Evolutionary conservation across 345 rosid species (phyloP).

Genomic region (Crucihimalaya himalaica): DNA sequence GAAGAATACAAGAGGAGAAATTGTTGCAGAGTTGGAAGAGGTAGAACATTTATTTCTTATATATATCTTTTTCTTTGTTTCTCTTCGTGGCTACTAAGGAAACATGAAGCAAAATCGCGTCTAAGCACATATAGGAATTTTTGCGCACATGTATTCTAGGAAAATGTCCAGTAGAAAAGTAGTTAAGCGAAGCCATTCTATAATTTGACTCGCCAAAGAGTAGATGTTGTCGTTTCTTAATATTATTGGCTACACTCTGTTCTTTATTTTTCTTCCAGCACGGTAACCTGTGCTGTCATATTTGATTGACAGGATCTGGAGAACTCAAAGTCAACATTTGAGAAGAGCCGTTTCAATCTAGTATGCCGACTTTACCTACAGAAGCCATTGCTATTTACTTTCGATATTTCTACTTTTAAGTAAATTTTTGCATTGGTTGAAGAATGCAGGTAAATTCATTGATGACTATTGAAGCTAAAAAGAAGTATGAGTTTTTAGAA

Average conservation of each 20-base stretch:
- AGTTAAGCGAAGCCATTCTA: neutral
- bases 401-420: conserved; percentile 29
- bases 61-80: neutral
- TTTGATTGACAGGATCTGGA: conserved; percentile 63
- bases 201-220: neutral
- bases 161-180: neutral
- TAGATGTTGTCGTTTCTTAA: neutral
- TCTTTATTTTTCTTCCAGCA: neutral
- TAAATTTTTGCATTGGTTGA: conserved; percentile 47
- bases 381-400: conserved; percentile 8
- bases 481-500: conserved; percentile 93
- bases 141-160: neutral
- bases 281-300: conserved; percentile 17
- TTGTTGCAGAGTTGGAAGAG: conserved; percentile 88
- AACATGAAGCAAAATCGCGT: neutral
- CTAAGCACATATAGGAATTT: neutral
- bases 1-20: conserved; percentile 73
- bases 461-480: conserved; percentile 80
- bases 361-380: conserved; percentile 49
- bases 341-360: conserved; percentile 89
- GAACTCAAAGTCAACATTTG: conserved; percentile 89
- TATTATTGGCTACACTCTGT: neutral
- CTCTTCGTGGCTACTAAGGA: conserved; percentile 5
- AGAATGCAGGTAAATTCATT: conserved; percentile 83
- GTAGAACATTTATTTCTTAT: conserved; percentile 41